Evolutionary conservation across 2,329 filamentous ascomycete genomes (phyloP).

Genomic region (Ophiosphaerella narmari): DNA sequence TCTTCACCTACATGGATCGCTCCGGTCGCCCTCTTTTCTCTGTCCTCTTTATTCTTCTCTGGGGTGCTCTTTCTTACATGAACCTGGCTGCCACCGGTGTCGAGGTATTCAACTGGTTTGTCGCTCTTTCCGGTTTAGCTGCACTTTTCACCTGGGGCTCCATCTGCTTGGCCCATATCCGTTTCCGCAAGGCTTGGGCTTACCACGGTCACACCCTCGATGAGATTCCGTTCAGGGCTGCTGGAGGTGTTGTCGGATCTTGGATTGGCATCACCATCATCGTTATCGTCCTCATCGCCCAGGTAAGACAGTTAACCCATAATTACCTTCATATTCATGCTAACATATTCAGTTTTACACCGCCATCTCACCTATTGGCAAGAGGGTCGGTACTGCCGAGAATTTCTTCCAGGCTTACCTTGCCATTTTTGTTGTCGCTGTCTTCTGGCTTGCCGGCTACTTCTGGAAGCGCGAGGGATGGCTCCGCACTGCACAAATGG

Average conservation of each 20-base stretch:
- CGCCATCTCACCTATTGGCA: conserved; percentile 38
- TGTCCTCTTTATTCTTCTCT: conserved; percentile 66
- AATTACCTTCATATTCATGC: background rate
- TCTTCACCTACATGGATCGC: conserved; percentile 81
- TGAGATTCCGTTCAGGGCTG: conserved; percentile 52
- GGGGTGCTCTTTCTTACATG: conserved; percentile 80
- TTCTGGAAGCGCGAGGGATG: conserved; percentile 68
- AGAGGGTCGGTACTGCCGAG: conserved; percentile 39
- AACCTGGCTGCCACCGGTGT: conserved; percentile 54
- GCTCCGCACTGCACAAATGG: conserved; percentile 64
- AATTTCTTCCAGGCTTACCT: conserved; percentile 55
- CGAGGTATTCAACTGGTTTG: conserved; percentile 74
- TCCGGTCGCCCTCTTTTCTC: conserved; percentile 78
- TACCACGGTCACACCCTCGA: conserved; percentile 48
- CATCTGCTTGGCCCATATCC: conserved; percentile 89
- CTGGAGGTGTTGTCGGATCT: conserved; percentile 48
- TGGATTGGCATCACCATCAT: conserved; percentile 48
- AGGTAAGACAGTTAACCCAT: conserved; percentile 29
- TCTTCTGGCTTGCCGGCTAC: conserved; percentile 56
- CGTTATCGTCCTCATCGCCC: conserved; percentile 45
- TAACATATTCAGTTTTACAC: conserved; percentile 48
- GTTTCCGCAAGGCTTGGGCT: conserved; percentile 68
- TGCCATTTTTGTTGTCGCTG: conserved; percentile 51
- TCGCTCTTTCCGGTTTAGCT: conserved; percentile 73
- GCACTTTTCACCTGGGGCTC: conserved; percentile 80